These are phyloP conservation scores for Petunia secreta DNA, from an alignment of 257 asterid genomes.

Conservation along the genomic window DNA sequence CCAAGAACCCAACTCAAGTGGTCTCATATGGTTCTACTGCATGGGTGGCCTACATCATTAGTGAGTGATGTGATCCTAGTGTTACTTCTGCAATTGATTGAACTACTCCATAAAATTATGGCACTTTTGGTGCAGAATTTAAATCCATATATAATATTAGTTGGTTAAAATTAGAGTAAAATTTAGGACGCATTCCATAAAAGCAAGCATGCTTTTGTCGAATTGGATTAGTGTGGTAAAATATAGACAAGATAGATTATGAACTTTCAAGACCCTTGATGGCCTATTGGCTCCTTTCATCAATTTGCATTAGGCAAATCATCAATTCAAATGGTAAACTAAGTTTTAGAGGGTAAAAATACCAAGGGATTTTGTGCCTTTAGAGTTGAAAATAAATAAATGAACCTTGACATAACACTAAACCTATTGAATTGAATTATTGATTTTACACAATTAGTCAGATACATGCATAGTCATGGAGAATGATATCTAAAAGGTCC, in stretches of 20 bases:
- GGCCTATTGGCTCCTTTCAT: background rate
- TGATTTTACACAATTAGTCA: background rate
- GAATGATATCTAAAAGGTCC: slow-evolving; percentile 9
- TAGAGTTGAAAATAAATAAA: background rate
- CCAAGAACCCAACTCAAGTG: too few relatives aligned
- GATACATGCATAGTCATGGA: slow-evolving; percentile 13
- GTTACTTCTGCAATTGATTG: too few relatives aligned
- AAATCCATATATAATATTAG: too few relatives aligned
- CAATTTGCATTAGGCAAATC: background rate
- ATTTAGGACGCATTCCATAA: background rate
- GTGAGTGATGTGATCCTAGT: too few relatives aligned
- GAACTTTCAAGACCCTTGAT: background rate
- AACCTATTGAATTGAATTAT: background rate
- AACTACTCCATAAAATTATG: too few relatives aligned
- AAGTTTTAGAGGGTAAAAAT: slow-evolving; percentile 15
- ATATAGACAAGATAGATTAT: background rate
- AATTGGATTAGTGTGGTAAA: background rate
- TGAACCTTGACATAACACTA: slow-evolving; percentile 13
- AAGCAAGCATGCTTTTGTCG: background rate
- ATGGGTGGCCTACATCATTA: too few relatives aligned
- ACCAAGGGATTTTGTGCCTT: background rate
- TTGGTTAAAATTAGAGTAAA: background rate
- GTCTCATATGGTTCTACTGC: too few relatives aligned
- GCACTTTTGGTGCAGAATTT: too few relatives aligned
- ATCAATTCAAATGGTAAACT: slow-evolving; percentile 1